phyloP scores from a whole-genome alignment of 768 basidiomycete species.

The Boletus pseudopeckii region DNA sequence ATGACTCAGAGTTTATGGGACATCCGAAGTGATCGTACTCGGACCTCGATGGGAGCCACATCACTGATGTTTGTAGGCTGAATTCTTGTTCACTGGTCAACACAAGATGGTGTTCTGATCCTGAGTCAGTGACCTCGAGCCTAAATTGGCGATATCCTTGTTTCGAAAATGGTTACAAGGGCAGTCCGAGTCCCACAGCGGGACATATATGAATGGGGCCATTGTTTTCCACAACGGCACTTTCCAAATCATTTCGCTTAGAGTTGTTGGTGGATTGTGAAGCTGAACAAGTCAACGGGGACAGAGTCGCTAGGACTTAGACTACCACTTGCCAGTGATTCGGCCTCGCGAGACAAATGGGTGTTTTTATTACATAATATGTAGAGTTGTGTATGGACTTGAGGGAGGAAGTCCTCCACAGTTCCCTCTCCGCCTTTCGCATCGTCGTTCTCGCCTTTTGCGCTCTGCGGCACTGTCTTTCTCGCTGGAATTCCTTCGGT shows the following conservation, averaged over 20 bases:
- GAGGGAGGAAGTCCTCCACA: background rate
- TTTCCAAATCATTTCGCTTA: background rate
- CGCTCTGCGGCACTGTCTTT: slow-evolving; percentile 1
- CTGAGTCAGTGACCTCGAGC: too few relatives aligned
- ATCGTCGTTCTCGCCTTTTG: slow-evolving; percentile 10
- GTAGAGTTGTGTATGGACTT: slow-evolving; percentile 1
- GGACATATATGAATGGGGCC: background rate
- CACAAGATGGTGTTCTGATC: background rate
- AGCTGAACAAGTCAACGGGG: background rate
- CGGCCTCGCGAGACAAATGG: background rate
- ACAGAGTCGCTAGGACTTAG: background rate
- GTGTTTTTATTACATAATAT: slow-evolving; percentile 21
- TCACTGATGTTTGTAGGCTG: too few relatives aligned
- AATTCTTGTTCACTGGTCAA: background rate
- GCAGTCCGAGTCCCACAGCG: background rate
- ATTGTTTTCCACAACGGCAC: background rate
- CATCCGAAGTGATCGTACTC: background rate
- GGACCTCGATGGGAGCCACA: background rate
- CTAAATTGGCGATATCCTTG: background rate
- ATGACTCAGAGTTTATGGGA: background rate
- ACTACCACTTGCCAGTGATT: background rate
- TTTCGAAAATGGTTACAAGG: background rate
- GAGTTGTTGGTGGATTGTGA: background rate
- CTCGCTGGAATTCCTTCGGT: slow-evolving; percentile 4
- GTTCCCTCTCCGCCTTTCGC: slow-evolving; percentile 19